Evolutionary conservation across 805 yeast genomes (phyloP).

Genomic region (Suhomyces pyralidae): DNA sequence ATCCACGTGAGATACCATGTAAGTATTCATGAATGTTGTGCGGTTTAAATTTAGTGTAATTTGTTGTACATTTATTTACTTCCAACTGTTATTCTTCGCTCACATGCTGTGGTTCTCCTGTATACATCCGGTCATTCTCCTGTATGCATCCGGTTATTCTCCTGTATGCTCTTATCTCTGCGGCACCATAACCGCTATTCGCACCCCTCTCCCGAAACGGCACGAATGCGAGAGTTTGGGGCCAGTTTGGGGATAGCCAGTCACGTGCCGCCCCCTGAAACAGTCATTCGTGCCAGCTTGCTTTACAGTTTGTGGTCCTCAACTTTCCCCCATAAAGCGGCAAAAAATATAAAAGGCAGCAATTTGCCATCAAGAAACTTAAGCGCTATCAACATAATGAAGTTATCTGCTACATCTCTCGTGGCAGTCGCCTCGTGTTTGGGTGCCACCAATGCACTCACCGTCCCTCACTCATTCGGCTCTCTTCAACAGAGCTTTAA

Average conservation of each 20-base stretch:
- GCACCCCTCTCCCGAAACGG: background rate
- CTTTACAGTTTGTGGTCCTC: background rate
- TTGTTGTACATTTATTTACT: background rate
- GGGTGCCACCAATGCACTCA: slow-evolving; percentile 19
- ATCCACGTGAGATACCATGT: no score
- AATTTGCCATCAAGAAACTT: background rate
- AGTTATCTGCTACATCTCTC: slow-evolving; percentile 16
- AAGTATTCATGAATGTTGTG: no score
- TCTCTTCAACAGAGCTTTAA: slow-evolving; percentile 19
- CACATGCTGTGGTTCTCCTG: background rate
- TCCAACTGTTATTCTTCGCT: background rate
- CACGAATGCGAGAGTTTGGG: background rate
- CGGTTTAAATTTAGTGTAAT: no score
- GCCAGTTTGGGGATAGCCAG: background rate
- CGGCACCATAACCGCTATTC: background rate
- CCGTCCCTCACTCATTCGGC: slow-evolving; percentile 20
- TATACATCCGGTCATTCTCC: background rate
- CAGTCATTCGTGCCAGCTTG: slow-evolving; percentile 1
- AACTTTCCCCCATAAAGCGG: slow-evolving; percentile 1
- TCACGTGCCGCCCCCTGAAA: background rate
- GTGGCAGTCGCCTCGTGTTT: slow-evolving; percentile 16
- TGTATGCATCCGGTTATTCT: no score
- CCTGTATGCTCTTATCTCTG: background rate
- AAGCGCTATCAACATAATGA: slow-evolving; percentile 11
- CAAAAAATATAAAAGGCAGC: background rate